Conservation (phyloP, 306 rosid species). For the Lathyrus tuberosus region DNA sequence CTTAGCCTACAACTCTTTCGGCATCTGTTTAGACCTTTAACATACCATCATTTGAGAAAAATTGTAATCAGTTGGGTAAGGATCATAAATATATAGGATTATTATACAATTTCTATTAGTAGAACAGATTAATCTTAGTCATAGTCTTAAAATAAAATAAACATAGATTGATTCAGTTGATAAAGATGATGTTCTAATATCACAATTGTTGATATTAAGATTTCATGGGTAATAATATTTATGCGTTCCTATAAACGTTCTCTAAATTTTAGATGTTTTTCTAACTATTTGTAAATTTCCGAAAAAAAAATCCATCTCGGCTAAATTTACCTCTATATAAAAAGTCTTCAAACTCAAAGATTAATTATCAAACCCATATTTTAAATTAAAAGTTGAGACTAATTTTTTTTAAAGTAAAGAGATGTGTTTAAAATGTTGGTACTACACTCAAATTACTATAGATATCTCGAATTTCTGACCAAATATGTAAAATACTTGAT, state of each 20-base stretch:
- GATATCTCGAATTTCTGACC: not conserved
- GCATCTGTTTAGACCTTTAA: slow-evolving; percentile 63
- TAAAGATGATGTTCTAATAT: not conserved
- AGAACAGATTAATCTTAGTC: not conserved
- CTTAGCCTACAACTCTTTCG: slow-evolving; percentile 69
- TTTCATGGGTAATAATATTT: not conserved
- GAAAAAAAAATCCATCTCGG: no score
- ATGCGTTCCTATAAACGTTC: no score
- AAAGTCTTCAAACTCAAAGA: no score
- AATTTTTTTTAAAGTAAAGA: not conserved
- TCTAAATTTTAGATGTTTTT: no score
- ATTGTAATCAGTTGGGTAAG: not conserved
- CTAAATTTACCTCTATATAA: no score
- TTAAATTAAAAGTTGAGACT: not conserved
- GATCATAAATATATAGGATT: not conserved
- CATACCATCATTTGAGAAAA: not conserved
- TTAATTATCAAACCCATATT: no score
- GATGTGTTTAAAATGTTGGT: not conserved
- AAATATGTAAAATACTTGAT: not conserved
- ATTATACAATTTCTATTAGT: not conserved
- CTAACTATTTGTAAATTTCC: no score
- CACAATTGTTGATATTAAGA: not conserved
- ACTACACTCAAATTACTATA: no score
- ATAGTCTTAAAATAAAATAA: not conserved
- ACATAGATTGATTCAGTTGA: not conserved